These are phyloP conservation scores for Ciborinia camelliae DNA, from an alignment of 2,329 filamentous ascomycete species.

Conservation along the genomic window DNA sequence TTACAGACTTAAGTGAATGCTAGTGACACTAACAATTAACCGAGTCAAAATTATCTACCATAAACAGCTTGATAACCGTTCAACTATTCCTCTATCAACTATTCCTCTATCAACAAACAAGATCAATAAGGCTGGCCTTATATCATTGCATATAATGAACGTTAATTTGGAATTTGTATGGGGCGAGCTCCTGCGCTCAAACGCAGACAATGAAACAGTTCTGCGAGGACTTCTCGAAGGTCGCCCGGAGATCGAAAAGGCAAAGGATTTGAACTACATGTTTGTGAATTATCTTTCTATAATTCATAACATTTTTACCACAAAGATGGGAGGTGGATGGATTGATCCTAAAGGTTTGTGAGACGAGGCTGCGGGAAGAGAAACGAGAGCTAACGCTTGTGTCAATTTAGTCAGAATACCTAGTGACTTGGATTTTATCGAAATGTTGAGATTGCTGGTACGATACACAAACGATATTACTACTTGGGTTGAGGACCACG, in stretches of 20 bases:
- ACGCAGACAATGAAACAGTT: neutral
- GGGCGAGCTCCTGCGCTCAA: constrained; percentile 7
- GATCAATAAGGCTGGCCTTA: neutral
- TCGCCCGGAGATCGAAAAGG: neutral
- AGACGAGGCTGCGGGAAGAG: neutral
- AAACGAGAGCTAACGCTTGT: neutral
- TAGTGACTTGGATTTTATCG: constrained; percentile 5
- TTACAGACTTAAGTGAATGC: neutral
- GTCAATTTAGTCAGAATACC: neutral
- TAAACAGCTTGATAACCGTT: neutral
- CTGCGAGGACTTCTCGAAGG: neutral
- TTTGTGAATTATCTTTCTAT: constrained; percentile 10
- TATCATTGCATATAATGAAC: neutral
- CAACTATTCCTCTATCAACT: neutral
- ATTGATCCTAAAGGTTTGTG: constrained; percentile 5
- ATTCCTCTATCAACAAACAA: neutral
- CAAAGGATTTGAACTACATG: neutral
- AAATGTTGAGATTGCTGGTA: constrained; percentile 3
- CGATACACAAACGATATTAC: constrained; percentile 1
- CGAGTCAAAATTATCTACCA: neutral
- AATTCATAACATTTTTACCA: neutral
- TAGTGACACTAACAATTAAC: neutral
- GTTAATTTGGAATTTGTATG: neutral
- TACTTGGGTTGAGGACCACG: constrained; percentile 4
- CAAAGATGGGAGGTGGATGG: constrained; percentile 1